Base-by-base conservation (phyloP, 2,329 filamentous ascomycete genomes). In the Colletotrichum viniferum region DNA sequence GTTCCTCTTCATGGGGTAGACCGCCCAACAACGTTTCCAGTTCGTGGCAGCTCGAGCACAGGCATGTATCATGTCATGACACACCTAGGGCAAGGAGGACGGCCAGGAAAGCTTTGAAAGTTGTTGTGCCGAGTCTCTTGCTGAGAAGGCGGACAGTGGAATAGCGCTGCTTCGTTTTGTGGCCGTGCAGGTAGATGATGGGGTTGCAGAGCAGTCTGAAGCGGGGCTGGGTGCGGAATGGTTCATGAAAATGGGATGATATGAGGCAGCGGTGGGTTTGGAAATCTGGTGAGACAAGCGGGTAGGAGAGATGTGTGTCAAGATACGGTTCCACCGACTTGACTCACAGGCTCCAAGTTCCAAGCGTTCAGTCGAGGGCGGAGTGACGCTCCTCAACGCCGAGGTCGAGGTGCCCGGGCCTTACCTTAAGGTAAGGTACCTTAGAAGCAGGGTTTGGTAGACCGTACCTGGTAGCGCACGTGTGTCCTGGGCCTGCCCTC, bases 1-100 rank as follows among this genome's bases (percentile, higher is more conserved):
- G 26, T 67, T 77, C 43, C 76, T 77, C 58, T 77, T 77, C 76
- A 77, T 77, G 38, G 65, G 48, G 43, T 32, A 52, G 18, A 21
- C 55, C 55, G 7, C 26, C n/a, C 32, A 28, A 61, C 64, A 52
- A 16, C 28, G 63, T 48, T 65, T 69, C 73, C 70, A 34, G 28
- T n/a, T 58, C 21, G 38, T 13, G 70, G 14, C 32, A 55, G 52
- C 26, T 63, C 63, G 63, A 56, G 65, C 52, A 56, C 70, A 69
- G 30, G 64, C 28, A 69, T 48, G 70, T 73, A 74, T 71, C 73
- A 76, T 76, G 63, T 60, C 69, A 73, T 64, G 63, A 62, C 34
- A 55, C 34, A 70, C 43, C 10, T 52, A 52, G 18, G n/a, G 43
- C 43, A 52, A 21, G n/a, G 43, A 21, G n/a, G n/a, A 52, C 10